Conservation (phyloP, 2,329 filamentous ascomycete genomes). For the Botryotinia narcissicola region DNA sequence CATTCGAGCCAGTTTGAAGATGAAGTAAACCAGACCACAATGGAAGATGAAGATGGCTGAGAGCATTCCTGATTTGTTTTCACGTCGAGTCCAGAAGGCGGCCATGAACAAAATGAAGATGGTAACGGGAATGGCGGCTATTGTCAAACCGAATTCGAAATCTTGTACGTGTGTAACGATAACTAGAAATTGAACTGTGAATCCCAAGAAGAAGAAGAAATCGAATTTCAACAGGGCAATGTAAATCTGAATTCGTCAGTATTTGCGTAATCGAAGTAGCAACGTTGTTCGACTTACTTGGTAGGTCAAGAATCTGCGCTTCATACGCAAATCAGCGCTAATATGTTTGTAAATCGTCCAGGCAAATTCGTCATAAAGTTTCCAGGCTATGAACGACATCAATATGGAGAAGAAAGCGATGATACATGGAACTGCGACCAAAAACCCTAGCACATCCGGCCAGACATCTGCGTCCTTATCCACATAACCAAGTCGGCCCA, state of each 20-base stretch:
- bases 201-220: conserved; percentile 99
- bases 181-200: conserved; percentile 96
- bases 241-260: conserved; percentile 70
- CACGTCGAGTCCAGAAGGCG: conserved; percentile 79
- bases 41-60: conserved; percentile 81
- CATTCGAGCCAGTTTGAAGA: conserved; percentile 98
- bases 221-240: conserved; percentile 98
- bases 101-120: conserved; percentile 84
- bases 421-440: conserved; percentile 82
- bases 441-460: conserved; percentile 66
- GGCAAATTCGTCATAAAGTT: conserved; percentile 96
- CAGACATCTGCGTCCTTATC: conserved; percentile 54
- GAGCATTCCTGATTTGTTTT: conserved; percentile 77
- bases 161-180: conserved; percentile 70
- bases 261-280: background rate
- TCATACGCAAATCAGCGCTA: conserved; percentile 93
- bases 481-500: conserved; percentile 49
- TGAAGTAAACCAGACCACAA: conserved; percentile 87
- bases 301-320: conserved; percentile 92
- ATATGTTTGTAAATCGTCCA: conserved; percentile 99
- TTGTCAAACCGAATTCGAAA: conserved; percentile 80
- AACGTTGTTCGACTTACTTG: conserved; percentile 61
- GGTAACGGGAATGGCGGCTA: conserved; percentile 86
- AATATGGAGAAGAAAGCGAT: conserved; percentile 72
- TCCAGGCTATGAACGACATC: conserved; percentile 81